phyloP scores from a whole-genome alignment of 495 filamentous ascomycete genomes.

The Penicillium dipodomyicola region DNA sequence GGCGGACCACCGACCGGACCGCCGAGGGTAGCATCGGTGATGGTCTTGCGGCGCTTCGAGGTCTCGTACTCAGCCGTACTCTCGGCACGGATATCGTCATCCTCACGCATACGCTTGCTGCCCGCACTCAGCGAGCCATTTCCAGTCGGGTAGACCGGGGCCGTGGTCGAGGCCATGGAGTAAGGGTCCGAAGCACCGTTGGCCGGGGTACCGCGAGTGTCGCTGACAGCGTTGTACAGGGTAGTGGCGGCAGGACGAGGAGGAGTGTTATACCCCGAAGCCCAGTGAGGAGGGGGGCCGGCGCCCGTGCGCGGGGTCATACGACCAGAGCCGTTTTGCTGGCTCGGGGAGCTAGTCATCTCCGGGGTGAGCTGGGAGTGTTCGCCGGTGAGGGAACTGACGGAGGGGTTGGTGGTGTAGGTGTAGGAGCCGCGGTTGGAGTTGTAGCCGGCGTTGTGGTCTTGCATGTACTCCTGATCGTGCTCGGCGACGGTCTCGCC shows the following conservation, averaged over 20 bases:
- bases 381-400: conserved; percentile 66
- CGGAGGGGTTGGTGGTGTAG: conserved; percentile 64
- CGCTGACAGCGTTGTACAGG: conserved; percentile 87
- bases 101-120: conserved; percentile 76
- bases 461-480: conserved; percentile 80
- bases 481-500: conserved; percentile 76
- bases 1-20: conserved; percentile 44
- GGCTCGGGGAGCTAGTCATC: conserved; percentile 76
- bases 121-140: conserved; percentile 62
- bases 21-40: conserved; percentile 57
- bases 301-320: conserved; percentile 79
- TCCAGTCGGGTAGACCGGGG: conserved; percentile 54
- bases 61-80: conserved; percentile 63
- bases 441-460: conserved; percentile 59
- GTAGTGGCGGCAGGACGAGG: conserved; percentile 73
- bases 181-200: conserved; percentile 75
- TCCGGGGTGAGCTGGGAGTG: conserved; percentile 81
- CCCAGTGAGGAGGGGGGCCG: conserved; percentile 68
- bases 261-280: conserved; percentile 74
- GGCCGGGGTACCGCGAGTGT: conserved; percentile 64
- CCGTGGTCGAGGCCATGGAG: conserved; percentile 53
- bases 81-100: conserved; percentile 71
- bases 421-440: conserved; percentile 69
- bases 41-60: conserved; percentile 78
- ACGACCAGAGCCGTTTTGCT: conserved; percentile 79